A percentile compares a stretch with the other conserved stretches of the same genome.
Evolutionary conservation across 2,329 filamentous ascomycete species (phyloP).

Genomic region (Dryadomyces quercus-mongolicae): DNA sequence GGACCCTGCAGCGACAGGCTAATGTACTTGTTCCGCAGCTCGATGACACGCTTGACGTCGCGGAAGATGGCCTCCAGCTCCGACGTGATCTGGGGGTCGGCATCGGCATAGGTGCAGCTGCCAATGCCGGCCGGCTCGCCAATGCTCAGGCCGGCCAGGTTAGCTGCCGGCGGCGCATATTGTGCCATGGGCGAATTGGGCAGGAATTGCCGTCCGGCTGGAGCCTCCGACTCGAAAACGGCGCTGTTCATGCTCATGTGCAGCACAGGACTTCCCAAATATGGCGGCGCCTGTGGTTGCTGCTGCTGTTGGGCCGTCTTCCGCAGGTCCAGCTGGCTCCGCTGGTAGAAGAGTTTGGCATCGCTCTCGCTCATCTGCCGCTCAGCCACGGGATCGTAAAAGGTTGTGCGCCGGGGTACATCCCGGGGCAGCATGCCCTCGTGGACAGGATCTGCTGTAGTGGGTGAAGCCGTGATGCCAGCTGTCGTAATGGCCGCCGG

Average conservation of each 20-base stretch:
- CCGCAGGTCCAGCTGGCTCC: slow-evolving; percentile 55
- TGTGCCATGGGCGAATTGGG: background rate
- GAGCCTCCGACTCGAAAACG: no score
- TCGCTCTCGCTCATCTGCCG: slow-evolving; percentile 91
- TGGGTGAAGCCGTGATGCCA: slow-evolving; percentile 1
- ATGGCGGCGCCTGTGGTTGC: slow-evolving; percentile 12
- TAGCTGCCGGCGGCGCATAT: background rate
- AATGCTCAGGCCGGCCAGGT: slow-evolving; percentile 15
- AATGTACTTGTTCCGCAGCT: slow-evolving; percentile 82
- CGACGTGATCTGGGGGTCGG: slow-evolving; percentile 67
- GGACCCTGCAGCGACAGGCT: slow-evolving; percentile 69
- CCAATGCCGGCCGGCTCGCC: slow-evolving; percentile 48
- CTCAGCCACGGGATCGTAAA: slow-evolving; percentile 87
- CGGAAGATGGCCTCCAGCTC: slow-evolving; percentile 80
- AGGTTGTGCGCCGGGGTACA: slow-evolving; percentile 61
- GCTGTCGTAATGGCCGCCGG: background rate
- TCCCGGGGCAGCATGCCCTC: slow-evolving; percentile 51
- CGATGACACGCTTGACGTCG: slow-evolving; percentile 81
- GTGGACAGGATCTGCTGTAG: slow-evolving; percentile 19
- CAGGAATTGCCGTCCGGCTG: no score
- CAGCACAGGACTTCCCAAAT: background rate
- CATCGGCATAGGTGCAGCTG: slow-evolving; percentile 55
- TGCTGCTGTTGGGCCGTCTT: slow-evolving; percentile 24
- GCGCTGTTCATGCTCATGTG: no score
- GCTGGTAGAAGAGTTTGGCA: slow-evolving; percentile 91